phyloP scores from a whole-genome alignment of 2,329 filamentous ascomycete genomes.

The Zasmidium cellare region DNA sequence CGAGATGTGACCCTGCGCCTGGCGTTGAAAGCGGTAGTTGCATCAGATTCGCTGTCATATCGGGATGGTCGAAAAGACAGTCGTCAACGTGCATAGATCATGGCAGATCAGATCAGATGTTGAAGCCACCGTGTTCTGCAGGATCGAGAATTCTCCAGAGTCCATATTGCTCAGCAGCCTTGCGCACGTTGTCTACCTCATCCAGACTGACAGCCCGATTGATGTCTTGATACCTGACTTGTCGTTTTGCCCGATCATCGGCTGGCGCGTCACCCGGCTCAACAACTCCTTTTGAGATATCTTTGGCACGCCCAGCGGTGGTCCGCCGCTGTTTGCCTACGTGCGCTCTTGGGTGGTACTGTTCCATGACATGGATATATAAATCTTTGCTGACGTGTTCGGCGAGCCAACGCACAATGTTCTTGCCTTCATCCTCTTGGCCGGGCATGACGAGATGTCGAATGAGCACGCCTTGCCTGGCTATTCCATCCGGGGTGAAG shows the following conservation, averaged over 20 bases:
- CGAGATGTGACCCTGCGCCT: background rate
- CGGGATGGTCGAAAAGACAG: background rate
- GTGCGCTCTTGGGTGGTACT: conserved; percentile 78
- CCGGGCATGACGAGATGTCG: conserved; percentile 85
- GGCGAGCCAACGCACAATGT: conserved; percentile 77
- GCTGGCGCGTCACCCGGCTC: conserved; percentile 33
- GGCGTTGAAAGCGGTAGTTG: background rate
- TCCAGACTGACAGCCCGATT: conserved; percentile 67
- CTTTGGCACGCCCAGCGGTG: conserved; percentile 23
- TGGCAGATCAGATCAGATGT: conserved; percentile 32
- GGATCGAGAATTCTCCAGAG: conserved; percentile 77
- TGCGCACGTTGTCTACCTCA: conserved; percentile 66
- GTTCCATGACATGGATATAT: conserved; percentile 87
- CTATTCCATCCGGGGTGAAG: conserved; percentile 79
- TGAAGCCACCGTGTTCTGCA: conserved; percentile 58
- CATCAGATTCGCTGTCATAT: background rate
- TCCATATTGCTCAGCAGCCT: conserved; percentile 68
- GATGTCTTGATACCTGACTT: conserved; percentile 72
- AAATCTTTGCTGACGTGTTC: conserved; percentile 70
- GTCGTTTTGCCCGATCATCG: conserved; percentile 35
- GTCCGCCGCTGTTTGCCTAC: conserved; percentile 67
- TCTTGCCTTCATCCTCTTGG: conserved; percentile 68
- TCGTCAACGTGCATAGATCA: background rate
- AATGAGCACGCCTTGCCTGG: conserved; percentile 73
- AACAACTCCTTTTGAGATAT: conserved; percentile 28